Percentiles rank a stretch among this genome's conserved stretches.
Evolutionary conservation across 208 protist species (phyloP).

Genomic region (Plasmodiophora brassicae): DNA sequence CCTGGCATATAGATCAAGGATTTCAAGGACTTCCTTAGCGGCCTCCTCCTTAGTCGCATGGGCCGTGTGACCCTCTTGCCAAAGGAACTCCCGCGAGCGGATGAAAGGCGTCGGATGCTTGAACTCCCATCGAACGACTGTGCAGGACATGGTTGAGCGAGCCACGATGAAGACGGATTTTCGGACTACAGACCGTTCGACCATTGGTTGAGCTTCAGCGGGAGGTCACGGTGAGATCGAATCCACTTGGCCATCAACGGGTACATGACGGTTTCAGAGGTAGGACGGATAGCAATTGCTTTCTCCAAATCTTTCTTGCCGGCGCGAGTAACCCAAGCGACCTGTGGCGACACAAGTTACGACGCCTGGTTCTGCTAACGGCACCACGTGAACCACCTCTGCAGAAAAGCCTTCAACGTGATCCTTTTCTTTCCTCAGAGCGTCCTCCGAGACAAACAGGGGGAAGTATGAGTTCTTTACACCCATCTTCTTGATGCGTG

Average conservation of each 20-base stretch:
- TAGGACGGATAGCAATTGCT: conserved; percentile 95
- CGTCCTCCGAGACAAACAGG: conserved; percentile 90
- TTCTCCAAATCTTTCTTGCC: conserved; percentile 69
- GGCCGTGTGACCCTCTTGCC: conserved; percentile 93
- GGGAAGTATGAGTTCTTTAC: conserved; percentile 93
- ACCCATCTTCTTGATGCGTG: conserved; percentile 36
- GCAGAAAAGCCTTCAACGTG: conserved; percentile 97
- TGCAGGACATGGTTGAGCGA: conserved; percentile 62
- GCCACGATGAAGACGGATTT: not conserved
- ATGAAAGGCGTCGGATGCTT: conserved; percentile 97
- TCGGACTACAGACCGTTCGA: not conserved
- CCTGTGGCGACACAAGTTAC: conserved; percentile 61
- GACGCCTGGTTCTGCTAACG: conserved; percentile 65
- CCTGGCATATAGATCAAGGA: conserved; percentile 36
- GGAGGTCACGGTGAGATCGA: conserved; percentile 92
- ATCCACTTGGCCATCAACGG: conserved; percentile 78
- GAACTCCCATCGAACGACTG: conserved; percentile 98
- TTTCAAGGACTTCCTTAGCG: conserved; percentile 17
- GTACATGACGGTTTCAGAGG: conserved; percentile 83
- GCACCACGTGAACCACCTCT: conserved; percentile 67
- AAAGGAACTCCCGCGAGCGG: conserved; percentile 96
- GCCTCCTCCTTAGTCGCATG: conserved; percentile 31
- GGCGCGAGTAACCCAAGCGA: conserved; percentile 76
- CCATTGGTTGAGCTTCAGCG: conserved; percentile 73
- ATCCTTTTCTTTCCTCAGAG: conserved; percentile 89